These are phyloP conservation scores for Botryotinia globosa DNA, from an alignment of 2,329 filamentous ascomycete genomes.

Conservation along the genomic window DNA sequence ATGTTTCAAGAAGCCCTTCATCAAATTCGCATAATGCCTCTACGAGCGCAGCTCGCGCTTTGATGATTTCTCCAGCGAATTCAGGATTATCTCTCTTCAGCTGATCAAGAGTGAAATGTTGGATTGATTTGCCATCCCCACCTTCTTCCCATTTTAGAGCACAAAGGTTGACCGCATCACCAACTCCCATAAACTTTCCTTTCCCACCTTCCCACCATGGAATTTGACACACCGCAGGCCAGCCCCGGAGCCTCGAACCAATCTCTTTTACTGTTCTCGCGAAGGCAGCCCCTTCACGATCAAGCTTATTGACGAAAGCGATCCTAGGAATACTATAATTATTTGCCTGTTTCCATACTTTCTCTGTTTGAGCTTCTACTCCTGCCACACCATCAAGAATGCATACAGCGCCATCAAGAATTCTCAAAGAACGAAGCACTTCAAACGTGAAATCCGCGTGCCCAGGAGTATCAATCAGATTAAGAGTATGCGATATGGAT, in stretches of 20 bases:
- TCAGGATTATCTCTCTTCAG: conserved; percentile 47
- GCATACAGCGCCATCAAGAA: conserved; percentile 87
- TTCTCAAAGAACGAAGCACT: conserved; percentile 82
- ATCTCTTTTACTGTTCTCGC: conserved; percentile 82
- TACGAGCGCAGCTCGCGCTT: conserved; percentile 72
- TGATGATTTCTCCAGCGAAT: conserved; percentile 65
- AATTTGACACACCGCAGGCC: conserved; percentile 90
- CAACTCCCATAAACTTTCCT: conserved; percentile 76
- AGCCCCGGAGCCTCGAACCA: conserved; percentile 72
- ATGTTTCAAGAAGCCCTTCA: conserved; percentile 79
- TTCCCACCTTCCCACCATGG: conserved; percentile 82
- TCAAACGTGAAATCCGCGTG: conserved; percentile 98
- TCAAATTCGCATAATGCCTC: conserved; percentile 88
- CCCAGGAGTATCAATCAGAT: conserved; percentile 92
- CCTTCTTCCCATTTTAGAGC: conserved; percentile 71
- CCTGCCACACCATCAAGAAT: conserved; percentile 90
- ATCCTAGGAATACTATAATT: conserved; percentile 81
- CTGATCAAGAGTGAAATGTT: conserved; percentile 54
- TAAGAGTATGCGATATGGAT: conserved; percentile 65
- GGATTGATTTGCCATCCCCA: conserved; percentile 61
- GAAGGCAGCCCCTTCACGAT: conserved; percentile 79
- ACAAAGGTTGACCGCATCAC: conserved; percentile 74
- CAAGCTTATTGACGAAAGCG: conserved; percentile 80
- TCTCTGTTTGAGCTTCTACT: conserved; percentile 94
- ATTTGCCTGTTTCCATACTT: conserved; percentile 90